These are phyloP conservation scores for Neophaeococcomyces mojaviensis DNA, from an alignment of 2,329 filamentous ascomycete species.

Conservation along the genomic window DNA sequence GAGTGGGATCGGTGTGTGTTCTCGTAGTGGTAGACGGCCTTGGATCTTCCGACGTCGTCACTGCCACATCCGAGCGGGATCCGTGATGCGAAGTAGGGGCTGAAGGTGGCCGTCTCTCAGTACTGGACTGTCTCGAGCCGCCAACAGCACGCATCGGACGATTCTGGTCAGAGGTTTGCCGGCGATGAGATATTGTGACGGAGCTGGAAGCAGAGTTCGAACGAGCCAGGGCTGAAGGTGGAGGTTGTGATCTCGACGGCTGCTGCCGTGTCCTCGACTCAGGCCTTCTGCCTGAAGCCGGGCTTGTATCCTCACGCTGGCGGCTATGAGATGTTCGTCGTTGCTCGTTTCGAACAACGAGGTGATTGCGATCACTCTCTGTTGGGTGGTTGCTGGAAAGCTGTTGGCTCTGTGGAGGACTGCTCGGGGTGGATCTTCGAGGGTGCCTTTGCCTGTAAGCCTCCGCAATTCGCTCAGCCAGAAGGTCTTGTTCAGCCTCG, in stretches of 20 bases:
- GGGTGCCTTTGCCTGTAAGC: slow-evolving; percentile 70
- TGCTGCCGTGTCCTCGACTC: neutral
- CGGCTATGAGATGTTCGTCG: neutral
- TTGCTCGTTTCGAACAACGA: neutral
- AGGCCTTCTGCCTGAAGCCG: neutral
- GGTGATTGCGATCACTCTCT: neutral
- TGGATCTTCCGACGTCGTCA: too few species aligned
- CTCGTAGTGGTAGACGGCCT: neutral
- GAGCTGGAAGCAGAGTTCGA: slow-evolving; percentile 6
- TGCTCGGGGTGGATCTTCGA: slow-evolving; percentile 43
- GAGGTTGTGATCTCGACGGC: neutral
- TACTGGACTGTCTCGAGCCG: neutral
- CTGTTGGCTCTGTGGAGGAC: slow-evolving; percentile 21
- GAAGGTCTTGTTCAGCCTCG: slow-evolving; percentile 74
- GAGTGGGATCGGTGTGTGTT: slow-evolving; percentile 1
- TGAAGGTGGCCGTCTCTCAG: neutral
- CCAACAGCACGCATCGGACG: neutral
- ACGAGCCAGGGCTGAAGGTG: neutral
- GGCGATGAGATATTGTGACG: slow-evolving; percentile 6
- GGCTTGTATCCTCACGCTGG: neutral
- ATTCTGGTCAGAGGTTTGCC: slow-evolving; percentile 1
- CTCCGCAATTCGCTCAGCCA: slow-evolving; percentile 83
- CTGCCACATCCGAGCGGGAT: too few species aligned
- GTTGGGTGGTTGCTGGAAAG: slow-evolving; percentile 9
- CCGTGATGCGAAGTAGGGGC: neutral